Evolutionary conservation across 2,329 filamentous ascomycete species (phyloP), one percentile per base, ranked within the genome.

Genomic region (Exserohilum turcica): DNA sequence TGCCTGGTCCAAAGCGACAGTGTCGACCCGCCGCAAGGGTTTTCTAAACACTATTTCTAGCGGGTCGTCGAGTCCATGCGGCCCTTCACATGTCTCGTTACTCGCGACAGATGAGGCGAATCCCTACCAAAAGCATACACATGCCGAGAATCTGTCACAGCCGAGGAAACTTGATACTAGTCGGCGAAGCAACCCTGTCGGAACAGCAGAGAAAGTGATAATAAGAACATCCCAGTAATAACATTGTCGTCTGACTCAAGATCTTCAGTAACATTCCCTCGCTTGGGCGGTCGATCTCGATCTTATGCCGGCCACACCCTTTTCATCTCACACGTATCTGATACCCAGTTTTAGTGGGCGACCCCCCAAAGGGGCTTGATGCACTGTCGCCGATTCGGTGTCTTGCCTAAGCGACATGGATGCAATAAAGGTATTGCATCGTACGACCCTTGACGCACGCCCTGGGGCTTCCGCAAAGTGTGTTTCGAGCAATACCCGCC

Each of bases 381-480:
- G 33, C 28, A 27, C n/a, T 12, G 10, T 42, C 39, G 19, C 44
- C 37, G 36, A 60, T 59, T 42, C 42, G 51, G 40, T 38, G n/a
- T 36, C 48, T 44, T 54, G 56, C 56, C 47, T 61, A 59, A 59
- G 53, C 59, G 56, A 59, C 59, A 51, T 55, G 51, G 51, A 45
- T 61, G 36, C 56, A 57, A 55, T 49, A 43, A 49, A 37, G 47
- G 45, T 43, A 57, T 48, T 45, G 45, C 33, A 57, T 59, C 59
- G 59, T 61, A 61, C 56, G 56, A 61, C 45, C 36, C 45, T 57
- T 36, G 35, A 50, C 33, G 48, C 48, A 48, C 45, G 39, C 45
- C 40, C 40, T 53, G 48, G 40, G 37, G 35, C 39, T 38, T 45
- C 46, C 43, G 38, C 32, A 46, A 46, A 28, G 27, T 48, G 48